These are phyloP conservation scores for Suhomyces coccinellae DNA, from an alignment of 1,139 yeast species.

Conservation along the genomic window DNA sequence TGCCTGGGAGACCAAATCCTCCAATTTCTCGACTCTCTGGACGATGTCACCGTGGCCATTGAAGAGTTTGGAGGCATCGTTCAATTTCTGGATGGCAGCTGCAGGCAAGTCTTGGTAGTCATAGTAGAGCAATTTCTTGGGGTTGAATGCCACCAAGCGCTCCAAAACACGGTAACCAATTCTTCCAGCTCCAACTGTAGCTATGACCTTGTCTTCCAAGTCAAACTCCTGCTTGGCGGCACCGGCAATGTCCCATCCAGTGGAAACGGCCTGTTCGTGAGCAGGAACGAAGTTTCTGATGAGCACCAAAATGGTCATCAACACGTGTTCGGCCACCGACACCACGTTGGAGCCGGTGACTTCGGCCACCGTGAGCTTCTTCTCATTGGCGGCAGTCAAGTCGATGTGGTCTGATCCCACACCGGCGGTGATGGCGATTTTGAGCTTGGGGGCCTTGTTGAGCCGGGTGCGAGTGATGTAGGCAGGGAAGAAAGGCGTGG, in stretches of 20 bases:
- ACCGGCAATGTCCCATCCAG: slow-evolving; percentile 79
- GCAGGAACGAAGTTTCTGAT: slow-evolving; percentile 81
- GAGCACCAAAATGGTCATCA: slow-evolving; percentile 70
- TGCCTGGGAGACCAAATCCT: slow-evolving; percentile 66
- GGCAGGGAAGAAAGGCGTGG: slow-evolving; percentile 85
- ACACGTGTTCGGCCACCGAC: slow-evolving; percentile 80
- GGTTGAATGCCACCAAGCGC: slow-evolving; percentile 71
- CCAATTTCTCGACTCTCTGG: slow-evolving; percentile 62
- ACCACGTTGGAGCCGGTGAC: slow-evolving; percentile 82
- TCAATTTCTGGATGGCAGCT: slow-evolving; percentile 55
- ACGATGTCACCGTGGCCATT: slow-evolving; percentile 41
- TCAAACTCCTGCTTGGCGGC: slow-evolving; percentile 74
- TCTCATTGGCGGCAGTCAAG: slow-evolving; percentile 67
- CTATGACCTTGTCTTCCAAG: slow-evolving; percentile 71
- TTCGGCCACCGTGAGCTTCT: slow-evolving; percentile 65
- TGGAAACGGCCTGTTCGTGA: slow-evolving; percentile 58
- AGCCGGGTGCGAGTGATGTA: slow-evolving; percentile 68
- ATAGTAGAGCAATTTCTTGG: slow-evolving; percentile 69
- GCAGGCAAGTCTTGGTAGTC: slow-evolving; percentile 72
- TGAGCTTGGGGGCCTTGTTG: slow-evolving; percentile 70
- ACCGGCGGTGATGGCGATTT: slow-evolving; percentile 76
- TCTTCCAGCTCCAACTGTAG: slow-evolving; percentile 82
- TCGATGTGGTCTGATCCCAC: slow-evolving; percentile 85
- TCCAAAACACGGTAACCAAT: slow-evolving; percentile 78
- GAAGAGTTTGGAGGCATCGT: slow-evolving; percentile 39